A percentile compares a stretch with the other conserved stretches of the same genome.
phyloP scores from a whole-genome alignment of 345 rosid species.

The Hibiscus syriacus region DNA sequence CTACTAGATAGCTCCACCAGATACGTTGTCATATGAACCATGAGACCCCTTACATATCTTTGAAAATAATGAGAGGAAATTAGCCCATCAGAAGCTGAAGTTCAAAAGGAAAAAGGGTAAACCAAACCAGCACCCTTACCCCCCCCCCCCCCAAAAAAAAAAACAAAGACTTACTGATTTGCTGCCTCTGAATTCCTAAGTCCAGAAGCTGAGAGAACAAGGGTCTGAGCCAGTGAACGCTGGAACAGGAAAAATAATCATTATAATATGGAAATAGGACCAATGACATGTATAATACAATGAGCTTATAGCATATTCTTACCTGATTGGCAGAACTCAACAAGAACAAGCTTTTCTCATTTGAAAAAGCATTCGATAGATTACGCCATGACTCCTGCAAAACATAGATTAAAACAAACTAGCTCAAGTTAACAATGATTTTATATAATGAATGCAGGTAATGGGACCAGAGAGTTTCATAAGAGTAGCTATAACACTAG shows the following conservation, averaged over 20 bases:
- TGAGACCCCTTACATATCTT: slow-evolving; percentile 83
- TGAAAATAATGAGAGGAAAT: slow-evolving; percentile 13
- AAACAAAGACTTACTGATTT: slow-evolving; percentile 65
- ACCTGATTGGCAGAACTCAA: slow-evolving; percentile 87
- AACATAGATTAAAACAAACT: slow-evolving; percentile 9
- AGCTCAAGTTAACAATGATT: slow-evolving; percentile 5
- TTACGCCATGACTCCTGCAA: slow-evolving; percentile 87
- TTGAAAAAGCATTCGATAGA: slow-evolving; percentile 83
- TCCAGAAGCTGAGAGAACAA: slow-evolving; percentile 91
- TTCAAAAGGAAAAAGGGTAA: slow-evolving; percentile 10
- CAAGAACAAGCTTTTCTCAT: slow-evolving; percentile 60
- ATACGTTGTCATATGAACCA: slow-evolving; percentile 62
- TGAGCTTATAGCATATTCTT: slow-evolving; percentile 17
- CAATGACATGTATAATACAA: not conserved
- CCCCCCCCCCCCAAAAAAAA: not conserved
- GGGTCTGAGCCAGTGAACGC: slow-evolving; percentile 91
- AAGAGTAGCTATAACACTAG: not conserved
- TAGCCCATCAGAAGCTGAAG: slow-evolving; percentile 19
- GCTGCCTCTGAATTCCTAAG: slow-evolving; percentile 62
- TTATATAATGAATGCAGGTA: not conserved
- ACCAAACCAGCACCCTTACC: too few species aligned
- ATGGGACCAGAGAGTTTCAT: not conserved
- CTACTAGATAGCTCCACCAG: slow-evolving; percentile 65
- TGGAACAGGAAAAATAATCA: slow-evolving; percentile 29
- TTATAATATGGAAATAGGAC: slow-evolving; percentile 5